Evolutionary conservation across 768 basidiomycete species (phyloP), one percentile per base, ranked within the genome.

Genomic region (Cystofilobasidium macerans): DNA sequence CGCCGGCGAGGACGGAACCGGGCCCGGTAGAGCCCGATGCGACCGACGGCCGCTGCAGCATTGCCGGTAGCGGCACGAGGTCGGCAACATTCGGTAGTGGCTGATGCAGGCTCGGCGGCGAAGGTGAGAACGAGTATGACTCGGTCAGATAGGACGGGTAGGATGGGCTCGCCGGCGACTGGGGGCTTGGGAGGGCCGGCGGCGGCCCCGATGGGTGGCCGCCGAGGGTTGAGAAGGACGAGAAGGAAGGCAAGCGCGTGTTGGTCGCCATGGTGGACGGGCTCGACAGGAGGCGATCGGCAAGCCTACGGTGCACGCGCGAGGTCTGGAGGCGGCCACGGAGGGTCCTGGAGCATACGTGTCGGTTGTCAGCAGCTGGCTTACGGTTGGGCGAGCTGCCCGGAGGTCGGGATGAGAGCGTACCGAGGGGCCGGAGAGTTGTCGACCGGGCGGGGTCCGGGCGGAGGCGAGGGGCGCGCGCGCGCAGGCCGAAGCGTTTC

Each of bases 201-300:
- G 20, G 51, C 26, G 51, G 12, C 4, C 13, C 13, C 8, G 51
- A 30, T 2, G 51, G 51, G 26, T 30, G 51, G 14, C 18, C 26
- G 51, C 28, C 30, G 11, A 54, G 26, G 4, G 51, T 54, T 30
- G 51, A 54, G 28, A 54, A 54, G 51, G 51, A 32, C 14, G 51
- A 54, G 51, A 54, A 54, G 12, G 51, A 54, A 12, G 51, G 51
- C 51, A 54, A 20, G 51, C 51, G 51, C 51, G 51, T 28, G 45
- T 47, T 47, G 30, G 51, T 54, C 51, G 51, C 22, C 51, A 54
- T 54, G 51, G 28, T 22, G 28, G 13, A 26, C n/a, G 48, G n/a
- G n/a, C n/a, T n/a, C n/a, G n/a, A n/a, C n/a, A n/a, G n/a, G n/a
- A n/a, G n/a, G n/a, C n/a, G n/a, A n/a, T n/a, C n/a, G n/a, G n/a